Conservation (phyloP, 2,329 filamentous ascomycete species). For the Ophiostoma ips region DNA sequence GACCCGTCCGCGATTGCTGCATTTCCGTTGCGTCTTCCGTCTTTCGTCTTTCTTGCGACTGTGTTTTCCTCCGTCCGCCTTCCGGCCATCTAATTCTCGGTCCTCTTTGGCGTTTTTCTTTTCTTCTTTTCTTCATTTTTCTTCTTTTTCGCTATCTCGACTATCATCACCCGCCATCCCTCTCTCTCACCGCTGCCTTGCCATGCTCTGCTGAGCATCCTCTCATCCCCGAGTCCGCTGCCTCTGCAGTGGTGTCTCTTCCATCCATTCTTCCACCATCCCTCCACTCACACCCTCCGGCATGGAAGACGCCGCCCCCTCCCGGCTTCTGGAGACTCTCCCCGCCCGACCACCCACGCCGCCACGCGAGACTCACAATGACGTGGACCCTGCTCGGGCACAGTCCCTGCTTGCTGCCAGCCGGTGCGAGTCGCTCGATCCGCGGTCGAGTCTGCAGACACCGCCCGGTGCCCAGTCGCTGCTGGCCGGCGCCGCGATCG, state of each 20-base stretch:
- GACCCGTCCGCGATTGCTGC: no score
- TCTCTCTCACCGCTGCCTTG: neutral
- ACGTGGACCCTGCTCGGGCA: constrained; percentile 23
- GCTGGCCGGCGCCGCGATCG: constrained; percentile 13
- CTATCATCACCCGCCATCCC: neutral
- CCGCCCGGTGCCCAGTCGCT: constrained; percentile 37
- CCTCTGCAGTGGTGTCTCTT: neutral
- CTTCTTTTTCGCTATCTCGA: neutral
- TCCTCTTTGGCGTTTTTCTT: neutral
- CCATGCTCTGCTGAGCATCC: constrained; percentile 4
- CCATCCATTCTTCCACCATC: neutral
- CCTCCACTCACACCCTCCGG: neutral
- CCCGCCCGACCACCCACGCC: constrained; percentile 52
- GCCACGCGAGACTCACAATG: constrained; percentile 38
- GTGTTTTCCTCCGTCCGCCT: neutral
- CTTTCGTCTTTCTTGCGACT: neutral
- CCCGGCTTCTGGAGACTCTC: constrained; percentile 36
- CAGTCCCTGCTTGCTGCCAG: constrained; percentile 17
- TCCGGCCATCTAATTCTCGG: neutral
- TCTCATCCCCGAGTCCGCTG: constrained; percentile 4
- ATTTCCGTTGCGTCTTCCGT: neutral
- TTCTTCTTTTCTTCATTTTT: neutral
- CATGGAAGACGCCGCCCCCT: constrained; percentile 25
- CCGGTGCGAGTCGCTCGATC: constrained; percentile 25
- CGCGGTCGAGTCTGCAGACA: constrained; percentile 31